These are phyloP conservation scores for Chytriomyces hyalinus DNA, from an alignment of 192 early-diverging fungal species.

Conservation along the genomic window DNA sequence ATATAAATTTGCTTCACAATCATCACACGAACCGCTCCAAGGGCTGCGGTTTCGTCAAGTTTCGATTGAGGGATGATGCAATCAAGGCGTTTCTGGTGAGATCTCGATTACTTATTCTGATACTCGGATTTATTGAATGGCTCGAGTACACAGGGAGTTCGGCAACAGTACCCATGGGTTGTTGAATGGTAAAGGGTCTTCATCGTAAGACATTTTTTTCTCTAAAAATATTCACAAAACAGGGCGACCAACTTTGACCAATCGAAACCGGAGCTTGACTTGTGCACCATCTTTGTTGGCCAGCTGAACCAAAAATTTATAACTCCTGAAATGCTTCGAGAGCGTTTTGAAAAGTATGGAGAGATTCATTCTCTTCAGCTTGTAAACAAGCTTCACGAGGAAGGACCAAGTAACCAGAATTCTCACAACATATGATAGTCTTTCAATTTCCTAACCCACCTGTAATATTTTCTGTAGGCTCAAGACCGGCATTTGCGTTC, in stretches of 20 bases:
- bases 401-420: conserved; percentile 23
- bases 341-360: conserved; percentile 64
- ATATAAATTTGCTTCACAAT: conserved; percentile 60
- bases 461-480: conserved; percentile 12
- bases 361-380: conserved; percentile 54
- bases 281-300: conserved; percentile 67
- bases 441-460: not conserved
- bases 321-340: conserved; percentile 54
- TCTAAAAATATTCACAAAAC: not conserved
- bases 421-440: not conserved
- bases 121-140: not conserved
- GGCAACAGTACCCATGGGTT: conserved; percentile 50
- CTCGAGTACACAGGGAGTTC: conserved; percentile 44
- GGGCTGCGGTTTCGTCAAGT: conserved; percentile 74
- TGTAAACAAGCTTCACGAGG: conserved; percentile 47
- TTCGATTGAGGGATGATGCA: conserved; percentile 72
- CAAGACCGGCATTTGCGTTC: conserved; percentile 68
- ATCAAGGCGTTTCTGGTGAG: conserved; percentile 66
- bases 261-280: conserved; percentile 56
- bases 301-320: conserved; percentile 57
- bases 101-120: not conserved
- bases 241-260: conserved; percentile 54
- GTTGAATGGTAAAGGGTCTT: conserved; percentile 65
- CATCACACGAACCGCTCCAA: conserved; percentile 45
- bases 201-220: conserved; percentile 32